phyloP scores from a whole-genome alignment of 1,139 yeast genomes.

The Suhomyces bribrorum region DNA sequence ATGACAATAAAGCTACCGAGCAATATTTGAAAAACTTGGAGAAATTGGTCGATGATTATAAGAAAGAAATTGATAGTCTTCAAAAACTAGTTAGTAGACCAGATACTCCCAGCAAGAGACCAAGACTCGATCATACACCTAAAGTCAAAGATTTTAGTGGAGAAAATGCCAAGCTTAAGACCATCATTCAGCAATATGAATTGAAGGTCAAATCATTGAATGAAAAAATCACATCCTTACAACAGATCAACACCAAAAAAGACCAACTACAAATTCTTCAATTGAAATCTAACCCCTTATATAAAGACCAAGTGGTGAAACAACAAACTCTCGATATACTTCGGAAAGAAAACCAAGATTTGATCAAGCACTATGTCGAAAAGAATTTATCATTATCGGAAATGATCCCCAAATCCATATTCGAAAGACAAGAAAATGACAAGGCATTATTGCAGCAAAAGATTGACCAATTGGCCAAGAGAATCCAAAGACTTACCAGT shows the following conservation, averaged over 20 bases:
- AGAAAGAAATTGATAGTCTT: slow-evolving; percentile 50
- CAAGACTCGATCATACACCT: slow-evolving; percentile 19
- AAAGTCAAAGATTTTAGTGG: neutral
- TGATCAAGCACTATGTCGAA: slow-evolving; percentile 32
- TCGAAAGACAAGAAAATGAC: slow-evolving; percentile 65
- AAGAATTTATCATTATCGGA: slow-evolving; percentile 13
- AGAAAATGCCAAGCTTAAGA: slow-evolving; percentile 37
- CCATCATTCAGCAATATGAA: slow-evolving; percentile 36
- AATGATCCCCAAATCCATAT: slow-evolving; percentile 59
- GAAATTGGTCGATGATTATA: slow-evolving; percentile 56
- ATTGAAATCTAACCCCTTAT: slow-evolving; percentile 67
- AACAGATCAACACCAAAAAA: slow-evolving; percentile 31
- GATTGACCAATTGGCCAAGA: slow-evolving; percentile 56
- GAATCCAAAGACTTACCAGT: slow-evolving; percentile 59
- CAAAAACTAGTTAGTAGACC: slow-evolving; percentile 27
- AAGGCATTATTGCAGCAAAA: slow-evolving; percentile 48
- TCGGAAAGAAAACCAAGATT: slow-evolving; percentile 60
- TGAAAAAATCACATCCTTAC: slow-evolving; percentile 32
- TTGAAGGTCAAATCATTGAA: slow-evolving; percentile 33
- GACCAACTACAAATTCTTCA: slow-evolving; percentile 57
- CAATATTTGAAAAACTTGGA: slow-evolving; percentile 49
- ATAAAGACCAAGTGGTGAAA: slow-evolving; percentile 64
- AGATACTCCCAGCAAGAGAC: slow-evolving; percentile 22
- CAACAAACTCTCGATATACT: slow-evolving; percentile 53
- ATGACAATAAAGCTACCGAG: slow-evolving; percentile 27